Conservation (phyloP, 2,329 filamentous ascomycete species). For the Aspergillus uvarum region DNA sequence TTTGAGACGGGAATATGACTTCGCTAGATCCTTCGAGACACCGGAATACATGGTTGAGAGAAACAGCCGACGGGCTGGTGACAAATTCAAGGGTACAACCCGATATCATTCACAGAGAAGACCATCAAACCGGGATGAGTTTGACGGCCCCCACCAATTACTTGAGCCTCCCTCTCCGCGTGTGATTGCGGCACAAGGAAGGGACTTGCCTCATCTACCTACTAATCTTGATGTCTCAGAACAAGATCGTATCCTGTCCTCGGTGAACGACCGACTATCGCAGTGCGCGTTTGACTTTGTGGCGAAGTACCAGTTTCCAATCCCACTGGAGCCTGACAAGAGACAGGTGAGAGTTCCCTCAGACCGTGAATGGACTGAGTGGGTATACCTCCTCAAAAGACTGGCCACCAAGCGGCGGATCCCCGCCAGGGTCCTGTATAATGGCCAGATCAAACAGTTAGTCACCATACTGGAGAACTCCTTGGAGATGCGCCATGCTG, state of each 20-base stretch:
- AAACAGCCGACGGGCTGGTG: constrained; percentile 33
- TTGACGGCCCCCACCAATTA: constrained; percentile 83
- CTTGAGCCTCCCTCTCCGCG: constrained; percentile 70
- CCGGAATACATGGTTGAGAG: constrained; percentile 40
- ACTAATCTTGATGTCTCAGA: constrained; percentile 80
- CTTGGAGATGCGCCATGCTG: constrained; percentile 81
- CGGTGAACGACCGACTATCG: constrained; percentile 81
- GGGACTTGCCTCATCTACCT: constrained; percentile 76
- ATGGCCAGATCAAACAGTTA: constrained; percentile 88
- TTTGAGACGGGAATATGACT: constrained; percentile 34
- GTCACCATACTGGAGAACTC: constrained; percentile 87
- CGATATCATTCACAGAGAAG: constrained; percentile 58
- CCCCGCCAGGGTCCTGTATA: constrained; percentile 78
- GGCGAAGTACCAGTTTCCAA: constrained; percentile 86
- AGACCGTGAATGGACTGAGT: constrained; percentile 87
- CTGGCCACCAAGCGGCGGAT: constrained; percentile 84
- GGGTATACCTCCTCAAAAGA: constrained; percentile 83
- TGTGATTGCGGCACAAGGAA: constrained; percentile 72
- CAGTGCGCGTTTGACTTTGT: constrained; percentile 88
- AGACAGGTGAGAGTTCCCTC: constrained; percentile 70
- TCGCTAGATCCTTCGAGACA: constrained; percentile 32
- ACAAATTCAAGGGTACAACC: constrained; percentile 31
- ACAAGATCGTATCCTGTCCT: constrained; percentile 75
- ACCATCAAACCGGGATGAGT: constrained; percentile 81
- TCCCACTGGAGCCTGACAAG: constrained; percentile 80